Conservation (phyloP, 2,329 filamentous ascomycete species). For the Pestalotiopsis sp. region DNA sequence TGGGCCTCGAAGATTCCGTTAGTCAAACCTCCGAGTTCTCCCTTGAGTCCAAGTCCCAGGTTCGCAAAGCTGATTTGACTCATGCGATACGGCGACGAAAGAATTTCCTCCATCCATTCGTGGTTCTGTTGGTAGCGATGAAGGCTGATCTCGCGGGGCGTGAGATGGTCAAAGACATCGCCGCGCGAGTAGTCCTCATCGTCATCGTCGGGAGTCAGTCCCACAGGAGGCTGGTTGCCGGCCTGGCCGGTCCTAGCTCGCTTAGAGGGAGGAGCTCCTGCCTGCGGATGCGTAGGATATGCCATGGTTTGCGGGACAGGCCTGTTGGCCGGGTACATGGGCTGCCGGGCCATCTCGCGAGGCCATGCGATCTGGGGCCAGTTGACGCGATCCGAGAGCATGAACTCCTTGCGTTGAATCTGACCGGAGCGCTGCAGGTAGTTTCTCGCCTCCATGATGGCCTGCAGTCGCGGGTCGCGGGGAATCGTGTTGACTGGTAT, state of each 20-base stretch:
- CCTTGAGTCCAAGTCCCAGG: conserved; percentile 81
- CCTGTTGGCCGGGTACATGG: conserved; percentile 51
- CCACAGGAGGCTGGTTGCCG: conserved; percentile 41
- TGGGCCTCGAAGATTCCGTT: conserved; percentile 80
- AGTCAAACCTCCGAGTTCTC: conserved; percentile 80
- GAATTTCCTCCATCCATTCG: conserved; percentile 98
- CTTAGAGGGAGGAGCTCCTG: conserved; percentile 57
- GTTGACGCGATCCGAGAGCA: conserved; percentile 85
- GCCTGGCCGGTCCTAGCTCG: conserved; percentile 50
- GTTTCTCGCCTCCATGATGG: conserved; percentile 61
- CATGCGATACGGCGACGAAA: conserved; percentile 86
- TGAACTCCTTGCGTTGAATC: conserved; percentile 88
- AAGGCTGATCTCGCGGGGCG: conserved; percentile 85
- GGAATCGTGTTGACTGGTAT: conserved; percentile 71
- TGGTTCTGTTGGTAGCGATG: conserved; percentile 92
- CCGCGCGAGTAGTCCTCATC: conserved; percentile 87
- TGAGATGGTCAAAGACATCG: conserved; percentile 87
- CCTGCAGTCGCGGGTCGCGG: conserved; percentile 62
- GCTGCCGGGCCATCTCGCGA: conserved; percentile 50
- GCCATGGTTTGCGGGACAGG: conserved; percentile 63
- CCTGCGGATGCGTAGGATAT: conserved; percentile 55
- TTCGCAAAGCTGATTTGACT: conserved; percentile 85
- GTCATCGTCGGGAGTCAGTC: conserved; percentile 67
- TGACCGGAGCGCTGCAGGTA: conserved; percentile 77
- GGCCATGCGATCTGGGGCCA: conserved; percentile 86